Evolutionary conservation across 805 yeast genomes (phyloP), one percentile per base, ranked within the genome.

Genomic region (Wickerhamiella siamensis): DNA sequence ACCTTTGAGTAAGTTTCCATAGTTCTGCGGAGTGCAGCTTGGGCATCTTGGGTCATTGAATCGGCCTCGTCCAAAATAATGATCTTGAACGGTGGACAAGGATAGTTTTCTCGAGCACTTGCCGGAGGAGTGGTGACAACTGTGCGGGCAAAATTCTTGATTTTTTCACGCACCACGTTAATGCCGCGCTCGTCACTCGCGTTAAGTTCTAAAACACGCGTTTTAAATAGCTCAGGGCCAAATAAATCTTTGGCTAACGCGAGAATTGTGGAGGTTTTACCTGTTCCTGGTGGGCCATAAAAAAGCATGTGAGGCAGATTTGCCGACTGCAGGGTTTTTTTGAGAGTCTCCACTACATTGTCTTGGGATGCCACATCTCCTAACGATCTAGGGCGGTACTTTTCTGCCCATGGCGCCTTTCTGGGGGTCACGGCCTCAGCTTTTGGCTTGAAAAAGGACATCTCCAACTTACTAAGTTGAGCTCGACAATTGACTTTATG

Each of bases 181-280:
- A 91, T 91, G 50, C 98, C 98, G 63, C 98, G 74, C 60, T 91
- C 98, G 60, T 91, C 98, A 3, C 93, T 79, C 3, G 98, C 98
- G 62, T 91, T 91, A 59, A 91, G 69, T 58, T 91, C 98, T 42
- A 91, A 64, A 1, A 91, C 96, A 87, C 87, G 86, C 55, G 84
- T 82, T 52, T 71, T 74, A 58, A 82, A 83, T 47, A 72, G 69
- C 48, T 75, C 73, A 61, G 97, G 96, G 2, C 98, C 99, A 56
- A 80, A 87, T 6, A 87, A 73, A 54, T 86, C 95, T 43, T 75
- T 68, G 1, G 96, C 95, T 44, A 87, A 62, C 1, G 96, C 95
- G 18, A 80, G 71, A 49, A 84, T 79, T 2, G 94, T 83, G 2
- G 94, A 80, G 0, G 95, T 84, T 59, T 84, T 84, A 50, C 95